Base-by-base conservation (phyloP, 2,329 filamentous ascomycete genomes). In the Magnaporthales sp. region DNA sequence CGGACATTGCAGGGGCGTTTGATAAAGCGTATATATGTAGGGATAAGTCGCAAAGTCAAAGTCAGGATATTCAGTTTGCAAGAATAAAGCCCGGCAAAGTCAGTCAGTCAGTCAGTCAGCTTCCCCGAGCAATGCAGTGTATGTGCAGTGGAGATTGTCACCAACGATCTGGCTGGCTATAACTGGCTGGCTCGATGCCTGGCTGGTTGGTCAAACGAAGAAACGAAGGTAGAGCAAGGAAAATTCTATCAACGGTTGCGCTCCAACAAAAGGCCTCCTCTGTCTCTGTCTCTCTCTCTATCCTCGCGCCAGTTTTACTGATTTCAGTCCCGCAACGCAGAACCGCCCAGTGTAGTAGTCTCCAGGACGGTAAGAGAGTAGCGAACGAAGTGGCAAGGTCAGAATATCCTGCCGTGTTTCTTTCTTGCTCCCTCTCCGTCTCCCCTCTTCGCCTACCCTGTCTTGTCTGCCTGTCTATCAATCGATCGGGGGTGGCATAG, bases 1-100 rank as follows among this genome's bases (percentile, higher is more conserved):
- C 79, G 68, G 80, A 79, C 82, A 84, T 85, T 69, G 67, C 15
- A 31, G 27, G 64, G 56, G 56, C 30, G 26, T 46, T 46, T 46
- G 38, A 19, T n/a, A 46, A 46, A 46, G 38, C 19, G 38, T 46
- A 46, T 46, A 46, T 46, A 46, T 46, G 38, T 46, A 46, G 38
- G n/a, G n/a, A 46, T 19, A 46, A 46, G 38, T 46, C 19, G 38
- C 38, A 46, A n/a, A 46, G 15, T 46, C 38, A 46, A 46, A 46
- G 38, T 46, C 38, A 46, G 38, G 38, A 46, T 46, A 19, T 46
- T 46, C 38, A 46, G 38, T 46, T 46, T 46, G 38, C 38, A 46
- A 46, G 38, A 46, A n/a, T n/a, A n/a, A 19, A 46, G 15, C 15
- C 38, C 38, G 38, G 15, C 38, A 38, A 46, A 46, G 31, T 32